Conservation (phyloP, 306 rosid species). For the Pterocarpus macrocarpus region DNA sequence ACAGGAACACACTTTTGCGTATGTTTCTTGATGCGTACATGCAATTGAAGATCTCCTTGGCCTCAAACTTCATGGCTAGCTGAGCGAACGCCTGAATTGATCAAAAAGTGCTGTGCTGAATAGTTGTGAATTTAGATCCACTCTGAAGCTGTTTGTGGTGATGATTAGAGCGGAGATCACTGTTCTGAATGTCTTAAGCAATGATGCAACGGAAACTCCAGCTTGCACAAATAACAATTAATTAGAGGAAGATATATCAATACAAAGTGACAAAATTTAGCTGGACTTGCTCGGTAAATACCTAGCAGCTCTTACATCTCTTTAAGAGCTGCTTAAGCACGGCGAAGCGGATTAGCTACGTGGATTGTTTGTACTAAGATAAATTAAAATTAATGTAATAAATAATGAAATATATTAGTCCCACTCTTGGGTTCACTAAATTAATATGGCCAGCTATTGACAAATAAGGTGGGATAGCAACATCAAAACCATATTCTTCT, state of each 20-base stretch:
- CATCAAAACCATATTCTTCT: not conserved
- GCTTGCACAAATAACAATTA: not conserved
- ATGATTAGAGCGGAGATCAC: not conserved
- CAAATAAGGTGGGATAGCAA: not conserved
- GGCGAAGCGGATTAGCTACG: not conserved
- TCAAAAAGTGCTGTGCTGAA: not conserved
- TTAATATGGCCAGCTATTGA: not conserved
- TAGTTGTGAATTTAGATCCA: not conserved
- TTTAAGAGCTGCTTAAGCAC: not conserved
- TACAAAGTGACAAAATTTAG: too few relatives aligned
- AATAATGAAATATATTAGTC: too few relatives aligned
- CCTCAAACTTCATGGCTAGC: conserved; percentile 41
- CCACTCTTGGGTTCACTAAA: not conserved
- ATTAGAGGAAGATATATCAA: too few relatives aligned
- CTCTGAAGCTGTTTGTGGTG: not conserved
- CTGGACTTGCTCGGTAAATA: too few relatives aligned
- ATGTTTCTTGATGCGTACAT: conserved; percentile 42
- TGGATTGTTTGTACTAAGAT: too few relatives aligned
- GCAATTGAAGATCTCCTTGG: conserved; percentile 40
- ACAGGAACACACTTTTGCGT: conserved; percentile 27
- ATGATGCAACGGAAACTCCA: not conserved
- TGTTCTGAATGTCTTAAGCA: not conserved
- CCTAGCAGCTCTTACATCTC: not conserved
- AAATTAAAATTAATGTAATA: too few relatives aligned
- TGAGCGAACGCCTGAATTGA: not conserved